phyloP scores from a whole-genome alignment of 495 filamentous ascomycete species.

The Talaromyces adpressus region DNA sequence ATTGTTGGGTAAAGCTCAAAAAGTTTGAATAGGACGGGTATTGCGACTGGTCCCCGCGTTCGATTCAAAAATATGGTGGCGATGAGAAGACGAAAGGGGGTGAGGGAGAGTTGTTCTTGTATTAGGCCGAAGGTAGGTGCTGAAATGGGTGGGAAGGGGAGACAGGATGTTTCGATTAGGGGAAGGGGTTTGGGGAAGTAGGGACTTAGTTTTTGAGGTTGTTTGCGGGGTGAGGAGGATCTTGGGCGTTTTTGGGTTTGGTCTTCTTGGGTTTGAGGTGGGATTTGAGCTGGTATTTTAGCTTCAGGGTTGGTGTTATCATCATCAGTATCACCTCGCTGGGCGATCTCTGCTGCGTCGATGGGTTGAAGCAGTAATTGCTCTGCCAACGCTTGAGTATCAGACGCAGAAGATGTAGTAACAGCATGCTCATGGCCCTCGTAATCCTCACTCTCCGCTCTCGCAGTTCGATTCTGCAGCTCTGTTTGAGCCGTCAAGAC shows the following conservation, averaged over 20 bases:
- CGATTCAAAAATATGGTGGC: conserved; percentile 79
- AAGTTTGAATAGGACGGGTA: conserved; percentile 67
- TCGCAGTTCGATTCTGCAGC: neutral
- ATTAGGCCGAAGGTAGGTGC: conserved; percentile 64
- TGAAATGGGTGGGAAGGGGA: conserved; percentile 65
- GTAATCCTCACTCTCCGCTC: neutral
- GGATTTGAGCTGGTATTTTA: neutral
- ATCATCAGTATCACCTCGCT: neutral
- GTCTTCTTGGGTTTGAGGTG: neutral
- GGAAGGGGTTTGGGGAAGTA: conserved; percentile 37
- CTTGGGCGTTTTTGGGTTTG: neutral
- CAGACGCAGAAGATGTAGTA: neutral
- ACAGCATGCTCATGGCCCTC: neutral
- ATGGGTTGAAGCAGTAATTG: neutral
- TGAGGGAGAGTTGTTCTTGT: conserved; percentile 67
- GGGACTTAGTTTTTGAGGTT: conserved; percentile 32
- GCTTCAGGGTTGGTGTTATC: neutral
- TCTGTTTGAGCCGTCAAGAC: neutral
- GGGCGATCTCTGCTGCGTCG: neutral
- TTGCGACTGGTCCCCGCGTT: conserved; percentile 65
- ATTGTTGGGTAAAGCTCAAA: conserved; percentile 64
- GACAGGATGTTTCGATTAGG: conserved; percentile 49
- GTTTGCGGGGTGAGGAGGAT: conserved; percentile 9
- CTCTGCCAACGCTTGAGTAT: neutral
- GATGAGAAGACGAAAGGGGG: conserved; percentile 67